Percentiles rank a stretch among this genome's conserved stretches.
Conservation (phyloP, 768 basidiomycete species). For the Daedaleopsis nitida region DNA sequence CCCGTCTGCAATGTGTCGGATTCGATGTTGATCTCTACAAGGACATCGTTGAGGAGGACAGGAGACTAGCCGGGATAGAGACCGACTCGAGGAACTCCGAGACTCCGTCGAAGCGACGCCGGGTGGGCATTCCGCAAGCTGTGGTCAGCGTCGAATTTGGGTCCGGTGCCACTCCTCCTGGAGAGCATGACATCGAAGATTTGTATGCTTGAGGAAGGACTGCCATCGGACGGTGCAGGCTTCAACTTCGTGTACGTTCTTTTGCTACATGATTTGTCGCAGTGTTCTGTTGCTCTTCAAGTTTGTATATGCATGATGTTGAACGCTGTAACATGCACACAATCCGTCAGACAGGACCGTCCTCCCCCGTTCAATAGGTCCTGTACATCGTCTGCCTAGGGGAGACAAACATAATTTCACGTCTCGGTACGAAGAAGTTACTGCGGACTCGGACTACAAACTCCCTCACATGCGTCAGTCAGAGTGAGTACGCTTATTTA, state of each 20-base stretch:
- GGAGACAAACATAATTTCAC: too few species aligned
- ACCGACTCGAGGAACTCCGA: not conserved
- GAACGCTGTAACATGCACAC: not conserved
- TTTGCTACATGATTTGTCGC: not conserved
- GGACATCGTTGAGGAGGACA: conserved; percentile 5
- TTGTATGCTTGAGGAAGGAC: not conserved
- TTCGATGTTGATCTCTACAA: conserved; percentile 42
- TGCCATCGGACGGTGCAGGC: too few species aligned
- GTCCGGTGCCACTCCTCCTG: not conserved
- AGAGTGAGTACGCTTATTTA: too few species aligned
- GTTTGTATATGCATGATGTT: too few species aligned
- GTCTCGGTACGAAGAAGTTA: too few species aligned
- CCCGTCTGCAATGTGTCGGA: conserved; percentile 44
- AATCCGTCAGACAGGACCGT: too few species aligned
- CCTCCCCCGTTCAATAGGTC: too few species aligned
- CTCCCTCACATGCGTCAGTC: too few species aligned
- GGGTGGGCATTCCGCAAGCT: too few species aligned
- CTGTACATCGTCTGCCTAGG: too few species aligned
- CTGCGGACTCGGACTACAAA: too few species aligned
- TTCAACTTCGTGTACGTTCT: not conserved
- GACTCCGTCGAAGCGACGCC: not conserved
- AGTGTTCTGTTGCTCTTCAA: not conserved
- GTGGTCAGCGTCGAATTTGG: not conserved
- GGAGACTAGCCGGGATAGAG: not conserved
- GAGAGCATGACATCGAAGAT: not conserved